These are phyloP conservation scores for Phialocephala subalpina DNA, from an alignment of 2,329 filamentous ascomycete genomes.

Conservation along the genomic window DNA sequence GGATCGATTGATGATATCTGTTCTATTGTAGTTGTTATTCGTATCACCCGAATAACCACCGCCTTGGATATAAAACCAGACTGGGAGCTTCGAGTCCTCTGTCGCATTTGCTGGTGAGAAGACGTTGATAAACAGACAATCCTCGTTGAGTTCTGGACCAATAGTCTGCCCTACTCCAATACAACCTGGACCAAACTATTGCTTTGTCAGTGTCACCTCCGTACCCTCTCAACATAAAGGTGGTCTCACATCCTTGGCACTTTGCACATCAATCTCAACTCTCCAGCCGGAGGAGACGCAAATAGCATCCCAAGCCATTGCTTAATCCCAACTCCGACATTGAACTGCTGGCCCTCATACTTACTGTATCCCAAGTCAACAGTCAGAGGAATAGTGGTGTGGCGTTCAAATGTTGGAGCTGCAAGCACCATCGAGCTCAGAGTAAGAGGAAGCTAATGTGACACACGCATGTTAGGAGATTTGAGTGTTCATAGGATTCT, in stretches of 20 bases:
- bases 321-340: constrained; percentile 59
- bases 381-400: neutral
- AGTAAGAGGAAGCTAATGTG: no score
- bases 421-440: no score
- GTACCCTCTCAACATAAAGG: no score
- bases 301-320: constrained; percentile 79
- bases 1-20: constrained; percentile 64
- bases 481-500: no score
- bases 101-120: constrained; percentile 59
- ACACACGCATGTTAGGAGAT: no score
- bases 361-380: constrained; percentile 70
- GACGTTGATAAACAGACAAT: constrained; percentile 49
- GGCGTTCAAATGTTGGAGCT: no score
- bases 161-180: no score
- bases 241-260: no score
- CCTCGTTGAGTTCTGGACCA: constrained; percentile 40
- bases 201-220: no score
- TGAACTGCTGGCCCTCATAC: constrained; percentile 63
- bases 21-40: constrained; percentile 63
- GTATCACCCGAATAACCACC: constrained; percentile 62
- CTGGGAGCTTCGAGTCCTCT: constrained; percentile 60
- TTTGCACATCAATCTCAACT: constrained; percentile 63
- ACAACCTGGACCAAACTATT: no score
- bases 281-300: constrained; percentile 71
- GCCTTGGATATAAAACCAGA: constrained; percentile 64